Base-by-base conservation (phyloP, 306 rosid genomes). In the Inga oerstediana region DNA sequence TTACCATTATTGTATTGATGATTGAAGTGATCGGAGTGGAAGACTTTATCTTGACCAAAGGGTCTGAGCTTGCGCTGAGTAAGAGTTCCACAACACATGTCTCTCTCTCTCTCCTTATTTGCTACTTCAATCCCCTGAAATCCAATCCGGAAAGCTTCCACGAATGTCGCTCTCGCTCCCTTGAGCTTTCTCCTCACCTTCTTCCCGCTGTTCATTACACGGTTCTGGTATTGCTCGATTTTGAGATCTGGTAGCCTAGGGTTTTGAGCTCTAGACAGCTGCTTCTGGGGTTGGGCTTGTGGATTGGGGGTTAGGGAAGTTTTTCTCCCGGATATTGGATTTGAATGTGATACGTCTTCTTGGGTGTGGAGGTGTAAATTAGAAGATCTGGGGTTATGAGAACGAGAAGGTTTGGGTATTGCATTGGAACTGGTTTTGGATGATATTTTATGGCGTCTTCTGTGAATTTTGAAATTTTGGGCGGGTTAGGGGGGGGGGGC, bases 391-490 rank as follows among this genome's bases (percentile, higher is more conserved):
- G 88, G 76, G 81, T 84, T 83, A 91, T 89, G 91, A 86, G 83
- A 89, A 74, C 86, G 39, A 86, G 79, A 30, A 85, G 87, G 74
- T 32, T 86, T 79, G 81, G 85, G 78, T 88, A 69, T 82, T 91
- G 89, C 84, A 84, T 89, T 83, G 92, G 92, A 19, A 88, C 87
- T 85, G 92, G 88, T 72, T 89, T 91, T 79, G 93, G 95, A 79
- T 91, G 91, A 87, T 80, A 71, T 75, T 80, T 46, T 56, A 64
- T 76, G 72, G 56, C 34, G 81, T 69, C 66, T 49, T 39, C 64
- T 45, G 73, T 44, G 48, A 45, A 49, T 73, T 75, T 88, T 84
- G 82, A 89, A 80, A 37, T 68, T 59, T 74, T 64, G 85, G 71
- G 83, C 10, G 13, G 32, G 66, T 12, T 77, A 76, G 88, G 77